These are phyloP conservation scores for Xylariaceae sp. DNA, from an alignment of 2,329 filamentous ascomycete species.

Conservation along the genomic window DNA sequence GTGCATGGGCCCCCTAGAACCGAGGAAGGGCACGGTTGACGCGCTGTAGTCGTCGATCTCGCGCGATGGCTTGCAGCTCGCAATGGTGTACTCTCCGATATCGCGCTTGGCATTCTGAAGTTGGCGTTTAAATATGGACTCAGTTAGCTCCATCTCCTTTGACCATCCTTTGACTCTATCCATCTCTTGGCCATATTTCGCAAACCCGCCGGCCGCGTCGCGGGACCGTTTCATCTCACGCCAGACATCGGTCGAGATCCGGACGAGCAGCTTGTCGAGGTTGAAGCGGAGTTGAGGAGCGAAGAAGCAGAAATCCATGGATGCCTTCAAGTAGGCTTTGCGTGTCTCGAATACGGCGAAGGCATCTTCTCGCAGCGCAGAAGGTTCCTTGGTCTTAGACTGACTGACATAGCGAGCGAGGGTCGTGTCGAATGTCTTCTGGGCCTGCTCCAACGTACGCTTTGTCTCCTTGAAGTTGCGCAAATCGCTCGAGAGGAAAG, in stretches of 20 bases:
- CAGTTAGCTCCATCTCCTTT: constrained; percentile 87
- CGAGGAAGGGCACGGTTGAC: constrained; percentile 83
- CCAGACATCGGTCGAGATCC: constrained; percentile 81
- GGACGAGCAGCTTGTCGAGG: constrained; percentile 81
- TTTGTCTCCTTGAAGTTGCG: constrained; percentile 81
- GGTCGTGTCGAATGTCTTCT: constrained; percentile 77
- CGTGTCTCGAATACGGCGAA: constrained; percentile 92
- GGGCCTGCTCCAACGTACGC: constrained; percentile 67
- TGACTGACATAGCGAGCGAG: constrained; percentile 78
- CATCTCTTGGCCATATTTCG: constrained; percentile 71
- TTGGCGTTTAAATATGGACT: constrained; percentile 76
- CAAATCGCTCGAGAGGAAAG: constrained; percentile 74
- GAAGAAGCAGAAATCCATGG: constrained; percentile 86
- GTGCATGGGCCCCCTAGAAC: constrained; percentile 61
- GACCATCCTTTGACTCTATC: constrained; percentile 90
- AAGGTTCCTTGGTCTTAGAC: constrained; percentile 90
- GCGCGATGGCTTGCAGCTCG: constrained; percentile 70
- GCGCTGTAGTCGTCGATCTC: constrained; percentile 90
- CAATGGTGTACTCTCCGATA: constrained; percentile 71
- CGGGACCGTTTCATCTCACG: constrained; percentile 71
- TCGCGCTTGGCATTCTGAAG: constrained; percentile 72
- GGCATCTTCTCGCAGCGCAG: constrained; percentile 84
- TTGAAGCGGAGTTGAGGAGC: constrained; percentile 79
- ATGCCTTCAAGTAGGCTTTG: constrained; percentile 83
- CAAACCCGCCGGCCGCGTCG: constrained; percentile 59